Base-by-base conservation (phyloP, 129 eudicot species). In the Helianthus annuus region DNA sequence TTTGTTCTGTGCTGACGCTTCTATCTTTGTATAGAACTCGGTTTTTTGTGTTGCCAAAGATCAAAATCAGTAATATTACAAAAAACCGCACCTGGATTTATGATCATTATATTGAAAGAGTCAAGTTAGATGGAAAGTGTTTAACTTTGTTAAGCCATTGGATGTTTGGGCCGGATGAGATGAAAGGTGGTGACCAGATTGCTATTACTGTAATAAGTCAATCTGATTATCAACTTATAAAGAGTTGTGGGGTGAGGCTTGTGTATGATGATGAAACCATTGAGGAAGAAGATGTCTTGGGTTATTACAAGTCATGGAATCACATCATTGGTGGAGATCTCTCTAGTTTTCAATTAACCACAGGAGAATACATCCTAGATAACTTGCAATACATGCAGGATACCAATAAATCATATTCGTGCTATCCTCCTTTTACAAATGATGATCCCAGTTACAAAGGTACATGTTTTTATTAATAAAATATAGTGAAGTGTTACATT, bases 151-250 rank as follows among this genome's bases (percentile, higher is more conserved):
- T 68, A 68, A 68, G 59, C 5, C 72, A 68, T n/a, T n/a, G n/a
- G n/a, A 48, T 48, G 59, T 68, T 48, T 48, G 59, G 59, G 27
- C 16, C 54, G 13, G 48, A 48, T 48, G 72, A 68, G 14, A 68
- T 68, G 72, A 22, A 69, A 53, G n/a, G n/a, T n/a, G 63, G 48
- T 36, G 74, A 69, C 51, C 1, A 38, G 0, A 38, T 54, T 17
- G 10, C 52, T 38, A 15, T 53, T 8, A 12, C 54, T 32, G 6
- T 46, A 57, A 9, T 6, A 0, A 2, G 10, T 3, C 10, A 14
- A 13, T 57, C 63, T n/a, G n/a, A n/a, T n/a, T n/a, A n/a, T n/a
- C n/a, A n/a, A n/a, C n/a, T n/a, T n/a, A n/a, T n/a, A n/a, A n/a
- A n/a, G n/a, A n/a, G n/a, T n/a, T n/a, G n/a, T n/a, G n/a, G 71